phyloP scores from a whole-genome alignment of 257 asterid genomes.

The Nicotiana tomentosiformis region DNA sequence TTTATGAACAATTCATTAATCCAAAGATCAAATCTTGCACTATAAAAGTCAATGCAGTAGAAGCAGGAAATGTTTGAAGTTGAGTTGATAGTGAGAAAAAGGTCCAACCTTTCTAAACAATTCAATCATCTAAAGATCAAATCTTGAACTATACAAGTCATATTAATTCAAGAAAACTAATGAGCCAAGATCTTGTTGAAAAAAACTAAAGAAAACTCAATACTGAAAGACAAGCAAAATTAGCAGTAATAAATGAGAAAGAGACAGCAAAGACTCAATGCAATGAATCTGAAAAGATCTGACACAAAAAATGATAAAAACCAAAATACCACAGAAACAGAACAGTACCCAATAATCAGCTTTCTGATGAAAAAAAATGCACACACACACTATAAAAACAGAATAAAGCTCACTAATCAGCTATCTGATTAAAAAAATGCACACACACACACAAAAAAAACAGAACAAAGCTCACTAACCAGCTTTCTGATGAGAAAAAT shows the following conservation, averaged over 20 bases:
- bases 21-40: not conserved
- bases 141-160: not conserved
- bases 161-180: not conserved
- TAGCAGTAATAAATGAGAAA: not conserved
- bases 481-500: not conserved
- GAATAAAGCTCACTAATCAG: too few species aligned
- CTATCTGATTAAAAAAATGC: not conserved
- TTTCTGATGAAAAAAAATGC: not conserved
- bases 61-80: not conserved
- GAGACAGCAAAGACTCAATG: not conserved
- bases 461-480: not conserved
- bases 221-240: not conserved
- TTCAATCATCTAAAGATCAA: too few species aligned
- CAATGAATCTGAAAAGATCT: not conserved
- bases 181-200: not conserved
- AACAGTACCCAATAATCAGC: not conserved
- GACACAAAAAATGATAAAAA: not conserved
- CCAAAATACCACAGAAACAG: not conserved
- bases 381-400: too few species aligned
- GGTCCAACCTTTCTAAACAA: too few species aligned
- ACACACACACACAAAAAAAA: not conserved
- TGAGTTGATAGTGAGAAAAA: too few species aligned
- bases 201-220: not conserved
- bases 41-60: not conserved
- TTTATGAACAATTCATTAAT: not conserved